Evolutionary conservation across 2,329 filamentous ascomycete species (phyloP), one percentile per base, ranked within the genome.

Genomic region (Alternaria dauci): DNA sequence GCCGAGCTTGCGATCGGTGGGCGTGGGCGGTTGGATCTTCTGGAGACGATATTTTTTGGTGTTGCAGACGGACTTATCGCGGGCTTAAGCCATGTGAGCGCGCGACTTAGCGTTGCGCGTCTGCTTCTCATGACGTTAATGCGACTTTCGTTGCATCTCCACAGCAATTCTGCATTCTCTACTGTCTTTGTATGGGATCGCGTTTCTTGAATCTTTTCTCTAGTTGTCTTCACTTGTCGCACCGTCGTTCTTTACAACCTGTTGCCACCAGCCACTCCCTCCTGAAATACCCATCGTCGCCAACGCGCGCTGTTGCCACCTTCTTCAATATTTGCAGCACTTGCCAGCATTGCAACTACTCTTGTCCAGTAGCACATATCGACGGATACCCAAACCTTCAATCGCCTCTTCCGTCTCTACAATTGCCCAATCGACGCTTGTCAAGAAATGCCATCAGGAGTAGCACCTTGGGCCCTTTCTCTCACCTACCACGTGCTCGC

Each of bases 31-130:
- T 65, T 60, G 60, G 55, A 67, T 59, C 48, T 57, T 59, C 48
- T 57, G 60, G 53, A 39, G 50, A 62, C 52, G 64, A 67, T 62
- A 50, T 47, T 73, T 73, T 71, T 71, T 63, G 67, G 63, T 53
- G 58, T 63, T 63, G 61, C 48, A 32, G 44, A 60, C 48, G 41
- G 44, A 44, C 32, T 63, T 71, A 71, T 69, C 65, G 69, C 71
- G 50, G 59, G 47, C 41, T 59, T 70, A 70, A 65, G 53, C 43
- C 42, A 55, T 61, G 68, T 71, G 68, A 61, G 55, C 59, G 59
- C 65, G 69, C 67, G 68, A 47, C 53, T 26, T 52, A 54, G 39
- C 52, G 55, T 34, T 25, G 57, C 63, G 61, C 62, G 58, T 66
- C 42, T 20, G 32, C 8, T 20, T 25, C 43, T 32, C 36, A 50